Evolutionary conservation across 2,329 filamentous ascomycete genomes (phyloP).

Genomic region (Cyphellophora europaea): DNA sequence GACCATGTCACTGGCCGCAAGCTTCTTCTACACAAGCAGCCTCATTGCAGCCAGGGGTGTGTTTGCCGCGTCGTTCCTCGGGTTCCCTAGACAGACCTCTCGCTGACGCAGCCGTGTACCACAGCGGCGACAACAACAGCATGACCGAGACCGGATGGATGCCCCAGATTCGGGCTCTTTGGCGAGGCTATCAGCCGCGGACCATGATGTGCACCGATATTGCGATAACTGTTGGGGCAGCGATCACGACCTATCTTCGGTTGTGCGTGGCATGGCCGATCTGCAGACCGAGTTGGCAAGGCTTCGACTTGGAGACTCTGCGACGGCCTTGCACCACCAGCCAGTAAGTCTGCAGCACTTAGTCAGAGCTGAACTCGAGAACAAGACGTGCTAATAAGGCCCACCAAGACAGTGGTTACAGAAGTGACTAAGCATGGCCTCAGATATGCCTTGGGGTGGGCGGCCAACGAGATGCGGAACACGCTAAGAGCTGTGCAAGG

Average conservation of each 20-base stretch:
- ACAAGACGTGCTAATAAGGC: too few relatives aligned
- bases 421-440: conserved; percentile 15
- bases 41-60: background rate
- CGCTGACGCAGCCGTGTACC: conserved; percentile 6
- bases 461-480: conserved; percentile 10
- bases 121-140: conserved; percentile 5
- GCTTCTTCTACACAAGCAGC: too few relatives aligned
- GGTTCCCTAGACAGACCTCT: conserved; percentile 6
- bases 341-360: too few relatives aligned
- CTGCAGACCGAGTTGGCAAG: conserved; percentile 14
- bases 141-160: conserved; percentile 3
- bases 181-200: too few relatives aligned
- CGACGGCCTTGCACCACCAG: too few relatives aligned
- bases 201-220: conserved; percentile 1
- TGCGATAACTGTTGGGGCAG: conserved; percentile 13
- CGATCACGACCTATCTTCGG: conserved; percentile 9
- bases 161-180: conserved; percentile 3
- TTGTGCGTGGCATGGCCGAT: conserved; percentile 13
- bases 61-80: background rate
- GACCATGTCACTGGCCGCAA: too few relatives aligned
- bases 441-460: conserved; percentile 14
- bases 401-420: too few relatives aligned
- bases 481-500: conserved; percentile 10
- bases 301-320: too few relatives aligned
- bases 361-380: too few relatives aligned